Conservation (phyloP, 225 moss, liverwort and hornwort species). For the Physcomitrellopsis africana region DNA sequence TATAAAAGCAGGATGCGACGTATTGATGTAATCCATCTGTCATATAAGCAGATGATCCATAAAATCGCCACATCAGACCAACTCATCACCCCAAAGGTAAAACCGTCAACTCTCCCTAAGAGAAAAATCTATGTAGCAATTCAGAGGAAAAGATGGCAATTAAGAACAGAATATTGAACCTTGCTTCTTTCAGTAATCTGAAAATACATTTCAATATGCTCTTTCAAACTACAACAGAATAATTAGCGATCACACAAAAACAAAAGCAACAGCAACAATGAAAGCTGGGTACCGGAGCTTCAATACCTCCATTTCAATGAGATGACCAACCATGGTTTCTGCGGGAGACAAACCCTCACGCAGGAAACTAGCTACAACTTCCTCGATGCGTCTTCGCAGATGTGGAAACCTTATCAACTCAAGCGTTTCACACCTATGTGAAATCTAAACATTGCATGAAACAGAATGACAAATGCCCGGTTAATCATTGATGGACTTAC, state of each 20-base stretch:
- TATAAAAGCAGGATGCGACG: conserved; percentile 97
- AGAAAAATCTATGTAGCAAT: too few species aligned
- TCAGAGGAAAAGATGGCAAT: too few species aligned
- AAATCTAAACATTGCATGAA: conserved; percentile 55
- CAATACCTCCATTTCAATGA: conserved; percentile 98
- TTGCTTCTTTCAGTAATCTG: too few species aligned
- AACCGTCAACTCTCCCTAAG: too few species aligned
- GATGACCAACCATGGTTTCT: conserved; percentile 99
- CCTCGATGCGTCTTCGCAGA: conserved; percentile 88
- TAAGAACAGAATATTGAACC: too few species aligned
- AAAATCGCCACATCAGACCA: too few species aligned
- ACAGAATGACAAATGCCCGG: not conserved
- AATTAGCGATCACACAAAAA: conserved; percentile 13
- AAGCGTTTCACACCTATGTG: conserved; percentile 82
- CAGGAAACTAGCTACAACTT: conserved; percentile 93
- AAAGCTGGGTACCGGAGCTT: not conserved
- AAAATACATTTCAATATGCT: not conserved
- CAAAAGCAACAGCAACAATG: conserved; percentile 7
- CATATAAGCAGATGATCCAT: not conserved
- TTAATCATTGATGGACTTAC: too few species aligned
- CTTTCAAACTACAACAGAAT: not conserved
- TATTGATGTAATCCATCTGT: conserved; percentile 99
- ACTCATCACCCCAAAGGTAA: too few species aligned
- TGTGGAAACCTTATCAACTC: conserved; percentile 66
- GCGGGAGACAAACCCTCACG: conserved; percentile 97